Conservation (phyloP, 768 basidiomycete genomes). For the Hortiboletus campestris region DNA sequence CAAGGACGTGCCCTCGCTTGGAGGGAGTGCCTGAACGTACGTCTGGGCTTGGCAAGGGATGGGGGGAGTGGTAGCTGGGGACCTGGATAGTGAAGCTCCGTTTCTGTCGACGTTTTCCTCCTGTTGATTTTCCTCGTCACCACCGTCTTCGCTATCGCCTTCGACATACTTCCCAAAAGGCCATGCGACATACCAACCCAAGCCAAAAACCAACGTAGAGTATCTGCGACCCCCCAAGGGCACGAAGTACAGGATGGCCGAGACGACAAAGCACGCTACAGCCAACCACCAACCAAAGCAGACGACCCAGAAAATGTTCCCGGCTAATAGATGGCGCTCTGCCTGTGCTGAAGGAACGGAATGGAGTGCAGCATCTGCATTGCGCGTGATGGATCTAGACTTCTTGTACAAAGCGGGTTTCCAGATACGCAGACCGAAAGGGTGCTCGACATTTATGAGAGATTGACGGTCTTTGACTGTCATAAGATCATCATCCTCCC, state of each 20-base stretch:
- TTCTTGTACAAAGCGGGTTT: conserved; percentile 99
- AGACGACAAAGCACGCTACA: conserved; percentile 62
- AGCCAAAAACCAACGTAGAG: conserved; percentile 80
- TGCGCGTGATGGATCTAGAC: conserved; percentile 90
- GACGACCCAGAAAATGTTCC: conserved; percentile 90
- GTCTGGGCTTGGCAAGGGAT: conserved; percentile 25
- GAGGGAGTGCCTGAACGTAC: conserved; percentile 12
- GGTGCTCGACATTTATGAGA: conserved; percentile 98
- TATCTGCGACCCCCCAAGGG: conserved; percentile 84
- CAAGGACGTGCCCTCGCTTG: conserved; percentile 50
- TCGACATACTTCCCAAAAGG: conserved; percentile 99
- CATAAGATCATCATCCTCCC: conserved; percentile 75
- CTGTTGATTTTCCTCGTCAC: conserved; percentile 39
- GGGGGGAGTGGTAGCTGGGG: conserved; percentile 45
- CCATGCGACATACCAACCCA: conserved; percentile 97
- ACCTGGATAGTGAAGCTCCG: conserved; percentile 37
- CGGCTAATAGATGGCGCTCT: conserved; percentile 88
- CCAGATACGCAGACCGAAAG: conserved; percentile 99
- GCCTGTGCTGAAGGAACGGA: conserved; percentile 89
- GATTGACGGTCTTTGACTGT: conserved; percentile 96
- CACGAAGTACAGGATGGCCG: conserved; percentile 65
- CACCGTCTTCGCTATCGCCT: conserved; percentile 54
- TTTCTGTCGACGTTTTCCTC: conserved; percentile 18
- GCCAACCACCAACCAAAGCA: conserved; percentile 95
- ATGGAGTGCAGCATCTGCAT: conserved; percentile 94